phyloP scores from a whole-genome alignment of 345 rosid species.

The Tarenaya hassleriana region DNA sequence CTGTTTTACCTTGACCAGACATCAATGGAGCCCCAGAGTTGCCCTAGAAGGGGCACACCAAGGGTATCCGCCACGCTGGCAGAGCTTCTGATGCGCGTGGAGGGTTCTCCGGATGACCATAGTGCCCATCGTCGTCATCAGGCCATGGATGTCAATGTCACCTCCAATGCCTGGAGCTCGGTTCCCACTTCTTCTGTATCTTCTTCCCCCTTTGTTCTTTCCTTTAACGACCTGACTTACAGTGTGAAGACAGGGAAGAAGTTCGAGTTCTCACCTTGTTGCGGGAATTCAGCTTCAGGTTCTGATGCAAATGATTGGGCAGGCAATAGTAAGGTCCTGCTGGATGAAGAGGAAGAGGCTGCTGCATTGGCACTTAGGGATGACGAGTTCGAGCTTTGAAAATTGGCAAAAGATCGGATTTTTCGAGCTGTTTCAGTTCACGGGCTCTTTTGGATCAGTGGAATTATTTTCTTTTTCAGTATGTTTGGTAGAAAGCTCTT shows the following conservation, averaged over 20 bases:
- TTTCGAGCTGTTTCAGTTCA: not conserved
- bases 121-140: constrained; percentile 16
- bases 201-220: constrained; percentile 61
- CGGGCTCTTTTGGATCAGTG: constrained; percentile 1
- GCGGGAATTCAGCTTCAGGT: constrained; percentile 21
- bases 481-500: constrained; percentile 6
- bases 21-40: constrained; percentile 38
- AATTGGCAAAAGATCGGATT: not conserved
- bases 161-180: constrained; percentile 28
- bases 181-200: constrained; percentile 35
- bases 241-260: constrained; percentile 48
- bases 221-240: constrained; percentile 61
- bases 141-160: constrained; percentile 33
- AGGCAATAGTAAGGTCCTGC: constrained; percentile 36
- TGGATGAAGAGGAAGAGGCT: constrained; percentile 82
- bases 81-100: constrained; percentile 55
- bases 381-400: constrained; percentile 84
- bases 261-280: constrained; percentile 28
- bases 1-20: constrained; percentile 27
- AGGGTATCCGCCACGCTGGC: constrained; percentile 45
- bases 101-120: constrained; percentile 39
- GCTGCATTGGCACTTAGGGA: constrained; percentile 60
- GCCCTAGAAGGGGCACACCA: constrained; percentile 26
- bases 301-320: constrained; percentile 11
- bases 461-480: constrained; percentile 5